Evolutionary conservation across 23 red algal genomes (phyloP).

Genomic region (Agarophyton chilense): DNA sequence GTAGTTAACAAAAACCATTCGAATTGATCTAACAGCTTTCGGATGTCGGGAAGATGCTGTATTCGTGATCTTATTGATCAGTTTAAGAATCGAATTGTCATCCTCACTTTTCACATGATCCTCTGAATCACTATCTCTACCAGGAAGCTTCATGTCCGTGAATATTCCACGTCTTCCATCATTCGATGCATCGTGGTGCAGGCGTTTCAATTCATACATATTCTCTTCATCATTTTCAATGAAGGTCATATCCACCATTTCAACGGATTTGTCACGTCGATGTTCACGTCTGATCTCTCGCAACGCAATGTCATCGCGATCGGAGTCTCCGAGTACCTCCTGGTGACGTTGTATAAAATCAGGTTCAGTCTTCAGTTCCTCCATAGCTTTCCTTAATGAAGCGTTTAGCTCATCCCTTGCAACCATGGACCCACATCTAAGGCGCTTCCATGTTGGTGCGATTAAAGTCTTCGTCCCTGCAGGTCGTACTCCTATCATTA

Average conservation of each 20-base stretch:
- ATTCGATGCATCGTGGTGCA: constrained; percentile 66
- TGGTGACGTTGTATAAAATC: constrained; percentile 11
- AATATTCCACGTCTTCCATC: constrained; percentile 59
- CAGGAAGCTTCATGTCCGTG: constrained; percentile 60
- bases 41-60: background rate
- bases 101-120: background rate
- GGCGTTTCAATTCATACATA: constrained; percentile 45
- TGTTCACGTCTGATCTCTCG: constrained; percentile 32
- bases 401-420: constrained; percentile 54
- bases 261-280: constrained; percentile 37
- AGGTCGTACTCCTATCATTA: constrained; percentile 63
- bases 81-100: constrained; percentile 5
- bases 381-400: constrained; percentile 57
- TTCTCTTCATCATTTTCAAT: constrained; percentile 22
- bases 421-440: constrained; percentile 55
- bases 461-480: constrained; percentile 10
- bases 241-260: constrained; percentile 54
- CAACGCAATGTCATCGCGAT: background rate
- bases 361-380: constrained; percentile 21
- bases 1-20: constrained; percentile 35
- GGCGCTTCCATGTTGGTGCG: constrained; percentile 45
- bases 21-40: constrained; percentile 28
- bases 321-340: no score
- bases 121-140: background rate
- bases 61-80: background rate